Base-by-base conservation (phyloP, 495 filamentous ascomycete species). In the Penicillium simplicissimum region DNA sequence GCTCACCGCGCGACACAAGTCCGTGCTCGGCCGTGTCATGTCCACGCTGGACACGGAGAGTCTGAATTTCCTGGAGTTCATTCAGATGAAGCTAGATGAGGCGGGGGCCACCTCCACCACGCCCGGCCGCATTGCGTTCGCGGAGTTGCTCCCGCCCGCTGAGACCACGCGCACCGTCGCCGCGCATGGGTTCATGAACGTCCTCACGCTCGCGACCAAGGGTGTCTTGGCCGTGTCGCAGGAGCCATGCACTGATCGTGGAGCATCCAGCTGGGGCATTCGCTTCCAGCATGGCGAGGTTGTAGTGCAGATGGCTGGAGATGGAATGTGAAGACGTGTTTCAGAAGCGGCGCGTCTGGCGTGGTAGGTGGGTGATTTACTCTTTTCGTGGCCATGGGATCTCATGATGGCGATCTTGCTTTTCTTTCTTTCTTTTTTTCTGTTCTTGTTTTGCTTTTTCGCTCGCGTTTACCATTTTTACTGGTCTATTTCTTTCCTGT, bases 151-250 rank as follows among this genome's bases (percentile, higher is more conserved):
- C 19, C 82, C 87, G 23, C 80, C 81, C 1, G 59, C 53, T 23
- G 71, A 80, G 25, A 85, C 86, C 38, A 81, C 76, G 31, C 77
- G 76, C 14, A 72, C 80, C 15, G 84, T 91, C 0, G 89, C 88
- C 38, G 87, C 87, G 9, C 89, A 92, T 65, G 91, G 82, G 1
- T 81, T 96, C 59, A 84, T 90, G 72, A 87, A 94, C 73, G 80
- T 87, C 13, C 82, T 96, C 15, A 78, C 83, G 17, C 84, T 94
- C 8, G 87, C 84, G 10, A 91, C 87, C 10, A 90, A 85, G 75
- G 81, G 79, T 1, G 67, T 85, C 53, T 38, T 79, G 8, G 25
- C 33, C 1, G 71, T 78, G 17, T 55, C 53, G 15, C 77, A 78
- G 62, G 67, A 69, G 0, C 48, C 34, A 0, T 66, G 63, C 21